Evolutionary conservation across 371 early-diverging fungal species (phyloP).

Genomic region (Mucor sp.): DNA sequence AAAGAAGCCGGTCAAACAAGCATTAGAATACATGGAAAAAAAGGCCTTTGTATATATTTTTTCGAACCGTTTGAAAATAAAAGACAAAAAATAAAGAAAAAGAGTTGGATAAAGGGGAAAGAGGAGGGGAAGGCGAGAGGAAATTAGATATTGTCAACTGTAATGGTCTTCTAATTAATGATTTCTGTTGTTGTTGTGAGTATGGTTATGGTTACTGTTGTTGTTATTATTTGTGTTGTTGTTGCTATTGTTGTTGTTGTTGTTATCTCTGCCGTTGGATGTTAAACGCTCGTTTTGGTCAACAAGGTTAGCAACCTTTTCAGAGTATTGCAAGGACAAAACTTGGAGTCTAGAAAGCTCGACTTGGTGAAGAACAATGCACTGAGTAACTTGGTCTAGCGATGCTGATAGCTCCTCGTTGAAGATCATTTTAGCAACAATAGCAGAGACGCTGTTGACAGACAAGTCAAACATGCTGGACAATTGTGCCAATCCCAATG

Average conservation of each 20-base stretch:
- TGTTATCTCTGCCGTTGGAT: conserved; percentile 14
- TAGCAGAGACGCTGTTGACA: conserved; percentile 63
- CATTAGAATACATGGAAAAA: not conserved
- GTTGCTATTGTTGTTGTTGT: not conserved
- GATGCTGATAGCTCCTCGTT: conserved; percentile 87
- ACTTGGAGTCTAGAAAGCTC: conserved; percentile 86
- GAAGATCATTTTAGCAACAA: conserved; percentile 93
- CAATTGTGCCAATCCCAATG: conserved; percentile 81
- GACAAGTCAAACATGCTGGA: conserved; percentile 86
- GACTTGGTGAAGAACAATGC: conserved; percentile 82
- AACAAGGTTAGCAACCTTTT: conserved; percentile 86
- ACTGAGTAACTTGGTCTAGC: conserved; percentile 78
- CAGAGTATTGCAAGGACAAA: conserved; percentile 83
- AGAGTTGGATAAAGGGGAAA: not conserved
- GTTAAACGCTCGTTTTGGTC: conserved; percentile 89
- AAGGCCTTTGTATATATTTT: conserved; percentile 8
- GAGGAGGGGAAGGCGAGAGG: not conserved
- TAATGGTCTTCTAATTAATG: conserved; percentile 14
- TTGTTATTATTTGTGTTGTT: conserved; percentile 9
- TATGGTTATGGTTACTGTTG: conserved; percentile 3
- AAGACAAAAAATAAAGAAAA: conserved; percentile 5
- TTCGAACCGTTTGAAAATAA: not conserved
- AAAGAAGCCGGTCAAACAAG: not conserved
- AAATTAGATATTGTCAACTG: conserved; percentile 11
- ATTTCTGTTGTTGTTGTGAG: conserved; percentile 9